These are phyloP conservation scores for Exsudoporus floridanus DNA, from an alignment of 1,284 basidiomycete species.

Conservation along the genomic window DNA sequence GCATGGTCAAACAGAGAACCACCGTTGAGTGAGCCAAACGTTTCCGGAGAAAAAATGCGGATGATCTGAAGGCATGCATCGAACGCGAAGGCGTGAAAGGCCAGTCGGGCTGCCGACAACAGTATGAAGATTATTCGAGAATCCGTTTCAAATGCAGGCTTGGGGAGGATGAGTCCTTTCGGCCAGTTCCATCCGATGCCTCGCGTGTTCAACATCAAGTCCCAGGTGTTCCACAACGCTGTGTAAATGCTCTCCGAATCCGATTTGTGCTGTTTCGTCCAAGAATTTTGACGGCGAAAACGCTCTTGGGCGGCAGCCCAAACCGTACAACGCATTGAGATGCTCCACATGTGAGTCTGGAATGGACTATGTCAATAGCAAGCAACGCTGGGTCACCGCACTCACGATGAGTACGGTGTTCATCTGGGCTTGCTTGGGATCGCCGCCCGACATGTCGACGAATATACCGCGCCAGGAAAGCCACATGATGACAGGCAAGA, in stretches of 20 bases:
- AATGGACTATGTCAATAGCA: background rate
- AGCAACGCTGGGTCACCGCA: background rate
- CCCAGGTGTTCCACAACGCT: conserved; percentile 29
- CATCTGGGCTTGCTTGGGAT: conserved; percentile 1
- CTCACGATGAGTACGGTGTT: conserved; percentile 25
- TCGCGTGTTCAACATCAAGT: conserved; percentile 22
- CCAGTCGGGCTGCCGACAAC: background rate
- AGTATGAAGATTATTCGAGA: conserved; percentile 18
- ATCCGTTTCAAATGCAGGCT: conserved; percentile 1
- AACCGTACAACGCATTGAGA: conserved; percentile 14
- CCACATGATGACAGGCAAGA: conserved; percentile 18
- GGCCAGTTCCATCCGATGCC: conserved; percentile 34
- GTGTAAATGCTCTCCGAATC: conserved; percentile 1
- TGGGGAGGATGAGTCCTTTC: conserved; percentile 15
- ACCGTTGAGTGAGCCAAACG: conserved; percentile 21
- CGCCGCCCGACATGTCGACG: conserved; percentile 23
- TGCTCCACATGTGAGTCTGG: conserved; percentile 21
- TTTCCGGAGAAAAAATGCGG: conserved; percentile 16
- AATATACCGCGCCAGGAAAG: conserved; percentile 24
- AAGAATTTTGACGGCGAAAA: conserved; percentile 11
- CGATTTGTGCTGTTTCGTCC: background rate
- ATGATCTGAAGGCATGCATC: conserved; percentile 16
- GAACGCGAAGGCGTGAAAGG: conserved; percentile 12
- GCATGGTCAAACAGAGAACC: conserved; percentile 50
- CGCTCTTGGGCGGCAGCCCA: conserved; percentile 20